A percentile compares a stretch with the other conserved stretches of the same genome.
These are phyloP conservation scores for Sporisorium scitamineum DNA, from an alignment of 1,284 basidiomycete genomes.

Conservation along the genomic window DNA sequence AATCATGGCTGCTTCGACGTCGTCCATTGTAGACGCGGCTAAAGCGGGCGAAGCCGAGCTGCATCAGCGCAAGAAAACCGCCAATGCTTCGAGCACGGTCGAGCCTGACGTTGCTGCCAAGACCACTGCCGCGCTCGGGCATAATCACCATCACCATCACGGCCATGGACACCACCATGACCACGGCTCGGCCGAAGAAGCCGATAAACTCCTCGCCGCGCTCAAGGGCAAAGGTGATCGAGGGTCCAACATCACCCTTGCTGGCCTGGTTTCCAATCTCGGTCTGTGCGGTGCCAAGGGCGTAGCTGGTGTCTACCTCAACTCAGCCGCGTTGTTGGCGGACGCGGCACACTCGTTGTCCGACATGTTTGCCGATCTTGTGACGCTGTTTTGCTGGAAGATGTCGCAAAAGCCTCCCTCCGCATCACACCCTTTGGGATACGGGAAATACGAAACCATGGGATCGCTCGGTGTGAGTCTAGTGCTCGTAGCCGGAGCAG, in stretches of 20 bases:
- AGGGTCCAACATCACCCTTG: constrained; percentile 70
- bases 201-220: constrained; percentile 65
- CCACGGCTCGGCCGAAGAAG: constrained; percentile 67
- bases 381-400: constrained; percentile 91
- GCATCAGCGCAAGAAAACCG: constrained; percentile 22
- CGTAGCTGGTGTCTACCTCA: constrained; percentile 71
- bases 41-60: constrained; percentile 28
- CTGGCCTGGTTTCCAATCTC: constrained; percentile 86
- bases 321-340: constrained; percentile 90
- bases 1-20: constrained; percentile 20
- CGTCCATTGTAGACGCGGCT: constrained; percentile 26
- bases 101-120: constrained; percentile 3
- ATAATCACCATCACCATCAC: constrained; percentile 34
- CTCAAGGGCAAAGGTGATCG: constrained; percentile 61
- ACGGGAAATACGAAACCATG: constrained; percentile 91
- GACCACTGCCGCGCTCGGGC: constrained; percentile 15
- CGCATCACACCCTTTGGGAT: constrained; percentile 82
- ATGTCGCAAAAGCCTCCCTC: constrained; percentile 84
- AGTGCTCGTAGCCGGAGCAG: constrained; percentile 82
- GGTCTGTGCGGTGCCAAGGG: constrained; percentile 86
- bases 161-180: constrained; percentile 51
- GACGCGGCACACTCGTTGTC: constrained; percentile 95
- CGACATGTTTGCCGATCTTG: constrained; percentile 87
- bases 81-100: neutral
- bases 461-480: constrained; percentile 87